Evolutionary conservation across 2,329 filamentous ascomycete genomes (phyloP), one percentile per base, ranked within the genome.

Genomic region (Phialocephala subalpina): DNA sequence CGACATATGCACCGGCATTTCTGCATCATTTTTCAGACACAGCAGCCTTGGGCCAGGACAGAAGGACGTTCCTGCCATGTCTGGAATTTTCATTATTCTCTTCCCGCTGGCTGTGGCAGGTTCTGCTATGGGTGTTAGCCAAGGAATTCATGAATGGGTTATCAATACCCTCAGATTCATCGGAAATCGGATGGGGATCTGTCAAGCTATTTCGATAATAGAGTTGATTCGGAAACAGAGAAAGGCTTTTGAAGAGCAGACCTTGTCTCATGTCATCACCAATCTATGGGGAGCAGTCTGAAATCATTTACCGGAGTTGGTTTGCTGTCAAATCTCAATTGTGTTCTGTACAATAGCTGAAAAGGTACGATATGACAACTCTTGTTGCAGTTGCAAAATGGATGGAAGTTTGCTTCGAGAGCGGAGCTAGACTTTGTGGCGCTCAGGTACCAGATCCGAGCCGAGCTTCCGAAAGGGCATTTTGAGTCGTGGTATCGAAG

Each of bases 1-100:
- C 14, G 70, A 75, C 27, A 71, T 73, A 22, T 74, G 72, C 60
- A 63, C 42, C 33, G 69, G 70, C 25, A 64, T 73, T 35, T 66
- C 68, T 22, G 63, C 55, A 38, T 66, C 68, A 40, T 66, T 72
- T 49, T 58, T 33, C 38, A 53, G 61, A 8, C 53, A 64, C 27
- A 64, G 29, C 9, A 52, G 55, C 1, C 5, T 58, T 22, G 35
- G 60, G 18, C 45, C 53, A 9, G 27, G 35, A 20, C 18, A 57
- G 18, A 59, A 49, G n/a, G 45, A 58, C 4, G 38, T 61, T 2
- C 63, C 67, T 18, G 64, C 53, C 5, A 68, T 74, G 40, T 68
- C 64, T 9, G 68, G 68, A 1, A 47, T 67, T 1, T 72, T 73
- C 56, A 20, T 73, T 16, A 59, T 68, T 12, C 38, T 76, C 3